Base-by-base conservation (phyloP, 2,329 filamentous ascomycete genomes). In the Colletotrichum sp. region DNA sequence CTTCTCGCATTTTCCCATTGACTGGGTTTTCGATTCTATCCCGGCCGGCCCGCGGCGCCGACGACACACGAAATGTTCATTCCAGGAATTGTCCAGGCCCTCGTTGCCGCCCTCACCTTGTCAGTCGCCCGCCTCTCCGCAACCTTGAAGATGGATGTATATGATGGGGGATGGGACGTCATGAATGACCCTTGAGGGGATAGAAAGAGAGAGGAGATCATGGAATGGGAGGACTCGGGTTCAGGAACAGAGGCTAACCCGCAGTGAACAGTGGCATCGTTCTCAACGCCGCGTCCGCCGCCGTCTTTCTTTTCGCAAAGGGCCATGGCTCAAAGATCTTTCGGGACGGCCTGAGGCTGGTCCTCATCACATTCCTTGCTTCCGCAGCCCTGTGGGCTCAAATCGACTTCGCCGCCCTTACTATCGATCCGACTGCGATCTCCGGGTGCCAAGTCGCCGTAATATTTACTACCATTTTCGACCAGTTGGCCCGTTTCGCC, bases 311-410 rank as follows among this genome's bases (percentile, higher is more conserved):
- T 79, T 83, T 86, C 76, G 78, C 84, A 78, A 88, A 84, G 80
- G 86, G 87, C 78, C 85, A 89, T 85, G 85, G 87, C 81, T 86
- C 85, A 75, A 83, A 87, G 55, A 82, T 90, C 75, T 86, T 90
- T 81, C 87, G 88, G 83, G 89, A 92, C 84, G 89, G 89, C 85
- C 87, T 88, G 90, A 92, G 90, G 90, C 90, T 92, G 90, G 90
- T 88, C 90, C 90, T 92, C 89, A 84, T 88, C 80, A 82, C 85
- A 78, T 92, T 91, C 81, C 86, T 92, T 80, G 76, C 86, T 30
- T 85, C 87, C 73, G 85, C 89, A 34, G 86, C 87, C 78, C 84
- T 90, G 65, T 92, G 91, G 91, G 89, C 90, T 63, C 83, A 89
- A 55, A 81, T 86, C 76, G 87, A 87, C 72, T 92, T 92, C 77